Evolutionary conservation across 148 eudicot genomes (phyloP), one percentile per base, ranked within the genome.

Genomic region (Diospyros kaki): DNA sequence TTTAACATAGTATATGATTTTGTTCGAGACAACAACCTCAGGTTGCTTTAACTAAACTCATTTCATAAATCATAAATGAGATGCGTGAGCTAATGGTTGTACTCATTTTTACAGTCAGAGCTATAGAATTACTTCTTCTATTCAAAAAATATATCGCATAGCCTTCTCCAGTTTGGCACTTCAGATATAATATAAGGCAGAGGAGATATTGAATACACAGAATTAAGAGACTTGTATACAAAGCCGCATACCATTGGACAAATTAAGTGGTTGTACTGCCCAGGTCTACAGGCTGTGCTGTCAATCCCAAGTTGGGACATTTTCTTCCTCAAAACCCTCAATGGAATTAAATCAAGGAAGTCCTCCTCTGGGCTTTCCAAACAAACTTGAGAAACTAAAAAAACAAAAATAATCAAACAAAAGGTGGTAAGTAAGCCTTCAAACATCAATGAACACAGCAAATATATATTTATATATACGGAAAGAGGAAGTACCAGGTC

Each of bases 241-340:
- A 67, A 48, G 46, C 55, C 41, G 40, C 69, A 68, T 85, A 91
- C 97, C 87, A 52, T 76, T 45, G 97, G 97, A 74, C 97, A 91
- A 17, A 78, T 3, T 77, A 88, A 81, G 50, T 54, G 28, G 77
- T 68, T 42, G 81, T 85, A 71, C 77, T 91, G 93, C 66, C 97
- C 97, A 7, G 90, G 87, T 52, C 18, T 68, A 73, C 82, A 81
- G 0, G 52, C 69, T 75, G 69, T 60, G 74, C 78, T 79, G 72
- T 73, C 81, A 75, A 91, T 85, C 44, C 90, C 90, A 64, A 89
- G 53, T 70, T 81, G 82, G 62, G 71, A 71, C 84, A 91, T 79
- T 80, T 85, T 88, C 79, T 78, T 64, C 68, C 69, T 76, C 79
- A 91, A 65, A 41, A 60, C 17, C 43, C 38, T 44, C 61, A 87